Percentiles rank a stretch among this genome's conserved stretches.
These are phyloP conservation scores for Tetrapisispora nanseiensis DNA, from an alignment of 805 yeast species.

Conservation along the genomic window DNA sequence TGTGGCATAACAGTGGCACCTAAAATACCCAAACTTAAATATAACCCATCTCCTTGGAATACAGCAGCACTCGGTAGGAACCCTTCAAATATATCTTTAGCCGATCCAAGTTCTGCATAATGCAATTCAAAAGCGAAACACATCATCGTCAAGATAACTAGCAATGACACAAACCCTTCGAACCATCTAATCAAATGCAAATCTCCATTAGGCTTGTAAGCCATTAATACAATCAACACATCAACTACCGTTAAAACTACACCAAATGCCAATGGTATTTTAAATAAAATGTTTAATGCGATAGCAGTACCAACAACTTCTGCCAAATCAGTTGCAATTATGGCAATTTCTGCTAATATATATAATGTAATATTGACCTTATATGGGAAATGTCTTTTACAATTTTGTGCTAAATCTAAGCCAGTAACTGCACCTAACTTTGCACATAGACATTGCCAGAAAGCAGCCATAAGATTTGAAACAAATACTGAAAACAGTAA, in stretches of 20 bases:
- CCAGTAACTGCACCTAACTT: constrained; percentile 93
- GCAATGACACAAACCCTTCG: constrained; percentile 67
- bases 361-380: constrained; percentile 55
- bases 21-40: constrained; percentile 70
- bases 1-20: constrained; percentile 98
- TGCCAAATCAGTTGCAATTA: constrained; percentile 91
- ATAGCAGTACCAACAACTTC: constrained; percentile 98
- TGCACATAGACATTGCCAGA: constrained; percentile 75
- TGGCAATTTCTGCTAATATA: constrained; percentile 77
- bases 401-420: constrained; percentile 77
- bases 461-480: constrained; percentile 79
- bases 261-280: constrained; percentile 73
- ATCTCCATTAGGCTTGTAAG: constrained; percentile 79
- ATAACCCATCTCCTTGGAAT: constrained; percentile 55
- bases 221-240: constrained; percentile 75
- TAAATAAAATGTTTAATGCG: constrained; percentile 73
- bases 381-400: constrained; percentile 63
- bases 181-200: constrained; percentile 67
- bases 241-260: constrained; percentile 79
- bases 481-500: constrained; percentile 67
- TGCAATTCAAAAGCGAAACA: constrained; percentile 75
- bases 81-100: constrained; percentile 59
- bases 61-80: constrained; percentile 46
- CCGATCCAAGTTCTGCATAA: constrained; percentile 48
- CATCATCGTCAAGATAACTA: constrained; percentile 73